A percentile compares a stretch with the other conserved stretches of the same genome.
phyloP scores from a whole-genome alignment of 305 asterid species.

The Fraxinus latifolia region DNA sequence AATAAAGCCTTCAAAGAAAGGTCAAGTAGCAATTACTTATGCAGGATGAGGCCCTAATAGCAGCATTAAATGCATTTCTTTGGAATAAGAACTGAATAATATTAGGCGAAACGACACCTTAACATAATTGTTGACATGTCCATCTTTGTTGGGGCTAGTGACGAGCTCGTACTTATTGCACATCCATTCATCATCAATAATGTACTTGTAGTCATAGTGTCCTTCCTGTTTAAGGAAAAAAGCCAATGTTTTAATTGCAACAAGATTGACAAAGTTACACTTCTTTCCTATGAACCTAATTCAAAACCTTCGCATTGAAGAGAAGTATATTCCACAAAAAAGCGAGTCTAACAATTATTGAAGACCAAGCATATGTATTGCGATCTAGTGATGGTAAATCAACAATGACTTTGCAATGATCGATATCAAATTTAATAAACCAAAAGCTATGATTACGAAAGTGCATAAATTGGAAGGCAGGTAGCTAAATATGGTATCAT shows the following conservation, averaged over 20 bases:
- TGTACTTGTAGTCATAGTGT: conserved; percentile 77
- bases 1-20: not conserved
- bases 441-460: not conserved
- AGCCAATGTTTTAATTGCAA: not conserved
- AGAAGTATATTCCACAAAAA: not conserved
- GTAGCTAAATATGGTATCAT: not conserved
- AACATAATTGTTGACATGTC: conserved; percentile 82
- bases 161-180: conserved; percentile 52
- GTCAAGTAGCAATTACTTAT: not conserved
- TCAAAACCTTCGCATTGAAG: conserved; percentile 7
- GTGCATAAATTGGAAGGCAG: not conserved
- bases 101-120: conserved; percentile 28
- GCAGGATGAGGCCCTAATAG: not conserved
- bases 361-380: not conserved
- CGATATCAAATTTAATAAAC: not conserved
- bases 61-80: not conserved
- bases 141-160: conserved; percentile 67
- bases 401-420: not conserved
- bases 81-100: not conserved
- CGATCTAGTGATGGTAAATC: not conserved
- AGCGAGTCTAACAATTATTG: not conserved
- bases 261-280: not conserved
- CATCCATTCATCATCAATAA: conserved; percentile 82
- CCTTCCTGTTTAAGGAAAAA: conserved; percentile 64
- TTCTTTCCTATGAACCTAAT: not conserved